Evolutionary conservation across 768 basidiomycete species (phyloP).

Genomic region (Trametes gibbosa): DNA sequence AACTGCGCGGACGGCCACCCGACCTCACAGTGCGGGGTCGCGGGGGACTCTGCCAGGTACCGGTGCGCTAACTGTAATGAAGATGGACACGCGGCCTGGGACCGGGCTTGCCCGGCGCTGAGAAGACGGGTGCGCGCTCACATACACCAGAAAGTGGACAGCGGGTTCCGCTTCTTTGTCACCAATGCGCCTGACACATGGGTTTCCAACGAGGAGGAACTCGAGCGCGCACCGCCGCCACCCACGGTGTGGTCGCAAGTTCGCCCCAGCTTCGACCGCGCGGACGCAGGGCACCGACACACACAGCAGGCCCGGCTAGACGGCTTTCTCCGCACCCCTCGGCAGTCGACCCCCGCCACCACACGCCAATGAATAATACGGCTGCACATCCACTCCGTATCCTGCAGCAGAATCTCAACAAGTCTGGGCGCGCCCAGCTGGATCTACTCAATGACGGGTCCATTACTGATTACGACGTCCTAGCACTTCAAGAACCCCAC

Average conservation of each 20-base stretch:
- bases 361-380: neutral
- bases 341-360: neutral
- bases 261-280: neutral
- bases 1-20: neutral
- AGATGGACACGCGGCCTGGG: constrained; percentile 30
- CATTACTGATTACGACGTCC: neutral
- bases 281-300: neutral
- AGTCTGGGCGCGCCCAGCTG: neutral
- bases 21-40: neutral
- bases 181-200: neutral
- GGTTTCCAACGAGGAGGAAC: neutral
- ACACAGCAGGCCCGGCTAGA: neutral
- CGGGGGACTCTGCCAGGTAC: neutral
- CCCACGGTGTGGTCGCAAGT: neutral
- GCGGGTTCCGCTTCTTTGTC: constrained; percentile 7
- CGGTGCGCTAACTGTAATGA: constrained; percentile 28
- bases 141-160: neutral
- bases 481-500: constrained; percentile 29
- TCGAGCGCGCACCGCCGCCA: neutral
- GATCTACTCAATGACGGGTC: neutral
- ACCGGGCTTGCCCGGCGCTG: constrained; percentile 22
- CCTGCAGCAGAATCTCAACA: neutral
- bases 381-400: neutral
- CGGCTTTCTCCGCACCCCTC: neutral
- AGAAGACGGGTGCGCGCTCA: neutral